Evolutionary conservation across 2,329 filamentous ascomycete species (phyloP).

Genomic region (Ceratocystiopsis sp.): DNA sequence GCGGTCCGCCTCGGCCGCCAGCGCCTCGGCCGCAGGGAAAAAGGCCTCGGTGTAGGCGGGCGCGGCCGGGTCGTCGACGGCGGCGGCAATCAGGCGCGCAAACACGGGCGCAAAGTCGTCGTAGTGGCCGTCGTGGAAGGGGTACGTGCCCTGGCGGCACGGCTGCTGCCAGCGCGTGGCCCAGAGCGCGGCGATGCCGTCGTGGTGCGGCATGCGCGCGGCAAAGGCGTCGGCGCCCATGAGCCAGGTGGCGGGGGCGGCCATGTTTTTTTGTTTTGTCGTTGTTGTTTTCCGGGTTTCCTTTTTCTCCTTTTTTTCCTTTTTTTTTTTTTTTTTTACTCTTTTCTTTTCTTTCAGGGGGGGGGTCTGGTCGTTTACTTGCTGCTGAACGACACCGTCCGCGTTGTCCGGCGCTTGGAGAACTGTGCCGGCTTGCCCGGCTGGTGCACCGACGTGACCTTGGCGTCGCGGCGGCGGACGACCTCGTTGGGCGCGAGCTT

Average conservation of each 20-base stretch:
- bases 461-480: constrained; percentile 13
- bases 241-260: constrained; percentile 18
- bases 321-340: too few species aligned
- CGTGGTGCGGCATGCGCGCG: constrained; percentile 35
- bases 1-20: constrained; percentile 33
- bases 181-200: constrained; percentile 47
- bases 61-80: constrained; percentile 48
- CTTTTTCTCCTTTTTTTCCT: background rate
- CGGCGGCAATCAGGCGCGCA: constrained; percentile 38
- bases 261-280: background rate
- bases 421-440: constrained; percentile 12
- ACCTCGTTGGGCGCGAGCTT: constrained; percentile 3
- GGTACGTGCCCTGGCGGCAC: constrained; percentile 47
- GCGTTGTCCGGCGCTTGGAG: constrained; percentile 17
- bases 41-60: constrained; percentile 47
- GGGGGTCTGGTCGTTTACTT: background rate
- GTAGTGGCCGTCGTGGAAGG: constrained; percentile 55
- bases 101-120: constrained; percentile 57
- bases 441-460: constrained; percentile 8
- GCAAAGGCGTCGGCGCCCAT: constrained; percentile 27
- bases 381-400: constrained; percentile 11
- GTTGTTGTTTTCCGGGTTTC: background rate
- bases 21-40: constrained; percentile 40
- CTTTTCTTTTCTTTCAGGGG: background rate
- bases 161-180: constrained; percentile 60